phyloP scores from a whole-genome alignment of 768 basidiomycete genomes.

The Pulveroboletus sp. region DNA sequence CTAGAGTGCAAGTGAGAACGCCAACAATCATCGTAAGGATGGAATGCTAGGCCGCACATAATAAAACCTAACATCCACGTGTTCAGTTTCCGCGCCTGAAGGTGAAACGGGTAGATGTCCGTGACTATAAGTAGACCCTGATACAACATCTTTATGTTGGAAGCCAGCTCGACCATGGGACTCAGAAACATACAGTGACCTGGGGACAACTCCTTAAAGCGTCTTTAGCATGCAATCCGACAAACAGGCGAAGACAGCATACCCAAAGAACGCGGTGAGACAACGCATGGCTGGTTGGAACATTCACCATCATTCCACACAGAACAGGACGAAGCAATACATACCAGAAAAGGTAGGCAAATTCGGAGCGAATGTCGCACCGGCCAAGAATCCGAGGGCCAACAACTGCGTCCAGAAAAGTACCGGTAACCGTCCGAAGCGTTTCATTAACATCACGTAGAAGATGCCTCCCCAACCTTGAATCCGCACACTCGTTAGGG shows the following conservation, averaged over 20 bases:
- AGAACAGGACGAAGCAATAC: not conserved
- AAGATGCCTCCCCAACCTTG: conserved; percentile 31
- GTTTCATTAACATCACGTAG: conserved; percentile 29
- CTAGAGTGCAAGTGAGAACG: conserved; percentile 27
- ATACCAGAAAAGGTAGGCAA: conserved; percentile 46
- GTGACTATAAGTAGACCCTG: conserved; percentile 46
- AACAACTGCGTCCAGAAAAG: conserved; percentile 37
- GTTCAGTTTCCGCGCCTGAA: conserved; percentile 50
- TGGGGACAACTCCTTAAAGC: conserved; percentile 47
- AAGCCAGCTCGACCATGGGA: too few relatives aligned
- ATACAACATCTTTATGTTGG: not conserved
- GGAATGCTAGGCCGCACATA: conserved; percentile 44
- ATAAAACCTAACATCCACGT: conserved; percentile 55
- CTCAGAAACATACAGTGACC: conserved; percentile 39
- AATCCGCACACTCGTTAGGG: conserved; percentile 1
- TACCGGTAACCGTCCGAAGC: conserved; percentile 29
- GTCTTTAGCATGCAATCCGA: not conserved
- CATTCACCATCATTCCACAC: not conserved
- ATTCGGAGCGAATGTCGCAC: conserved; percentile 50
- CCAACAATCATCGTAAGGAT: conserved; percentile 30
- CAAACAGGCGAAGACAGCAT: not conserved
- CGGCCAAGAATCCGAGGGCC: conserved; percentile 45
- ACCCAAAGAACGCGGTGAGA: conserved; percentile 32
- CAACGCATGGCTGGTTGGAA: conserved; percentile 30
- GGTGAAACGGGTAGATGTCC: conserved; percentile 53